Evolutionary conservation across 2,329 filamentous ascomycete species (phyloP), one percentile per base, ranked within the genome.

Genomic region (Pseudogymnoascus sp.): DNA sequence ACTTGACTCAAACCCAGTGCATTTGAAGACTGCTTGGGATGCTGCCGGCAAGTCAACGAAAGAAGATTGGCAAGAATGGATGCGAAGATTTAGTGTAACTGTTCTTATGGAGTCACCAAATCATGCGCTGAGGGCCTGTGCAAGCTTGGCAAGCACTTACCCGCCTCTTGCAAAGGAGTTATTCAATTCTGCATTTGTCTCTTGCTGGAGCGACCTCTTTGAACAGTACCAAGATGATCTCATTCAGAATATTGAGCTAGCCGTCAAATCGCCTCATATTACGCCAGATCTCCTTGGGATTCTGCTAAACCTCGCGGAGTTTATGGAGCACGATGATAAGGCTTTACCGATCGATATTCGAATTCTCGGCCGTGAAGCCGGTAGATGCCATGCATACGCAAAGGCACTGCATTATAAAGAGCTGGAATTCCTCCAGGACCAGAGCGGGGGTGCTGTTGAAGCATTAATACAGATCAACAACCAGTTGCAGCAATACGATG

Each of bases 251-350:
- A 96, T 99, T 60, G 94, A 99, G 74, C 91, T 90, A 65, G 94
- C 95, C 0, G 89, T 99, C 68, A 94, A 92, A 62, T 97, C 93
- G 3, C 89, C 93, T 60, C 93, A 97, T 69, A 95, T 99, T 11
- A 93, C 94, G 0, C 94, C 95, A 0, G 95, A 99, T 74, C 88
- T 99, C 67, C 80, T 99, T 7, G 93, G 96, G 64, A 88, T 97
- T 59, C 80, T 99, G 28, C 84, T 99, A 58, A 99, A 99, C 71
- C 82, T 99, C 60, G 94, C 94, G 22, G 94, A 99, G 73, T 99
- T 99, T 74, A 99, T 99, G 94, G 94, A 99, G 73, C 94, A 99
- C 71, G 95, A 99, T 69, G 94, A 99, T 74, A 99, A 99, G 75
- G 93, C 95, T 12, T 79, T 99, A 60, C 94, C 94, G 1, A 99